Evolutionary conservation across 2,329 filamentous ascomycete species (phyloP).

Genomic region (Trichoderma harzianum): DNA sequence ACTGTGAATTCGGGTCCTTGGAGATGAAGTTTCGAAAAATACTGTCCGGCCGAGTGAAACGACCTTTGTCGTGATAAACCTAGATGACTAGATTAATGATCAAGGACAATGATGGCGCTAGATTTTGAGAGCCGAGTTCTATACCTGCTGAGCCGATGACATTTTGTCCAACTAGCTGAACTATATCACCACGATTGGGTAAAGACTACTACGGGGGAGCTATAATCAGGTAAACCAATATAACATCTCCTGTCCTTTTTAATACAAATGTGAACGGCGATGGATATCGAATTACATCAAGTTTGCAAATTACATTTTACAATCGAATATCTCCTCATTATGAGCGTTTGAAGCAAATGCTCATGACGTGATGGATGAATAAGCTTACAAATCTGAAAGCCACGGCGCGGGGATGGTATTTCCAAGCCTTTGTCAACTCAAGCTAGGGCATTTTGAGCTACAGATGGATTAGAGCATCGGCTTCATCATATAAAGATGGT

Average conservation of each 20-base stretch:
- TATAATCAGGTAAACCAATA: too few species aligned
- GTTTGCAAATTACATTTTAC: accelerated
- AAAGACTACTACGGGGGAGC: too few species aligned
- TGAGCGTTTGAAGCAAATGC: neutral
- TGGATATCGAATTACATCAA: neutral
- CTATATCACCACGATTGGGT: neutral
- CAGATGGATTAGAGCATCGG: neutral
- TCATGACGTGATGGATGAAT: slow-evolving; percentile 2
- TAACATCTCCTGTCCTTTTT: neutral
- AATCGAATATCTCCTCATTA: neutral
- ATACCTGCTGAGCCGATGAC: neutral
- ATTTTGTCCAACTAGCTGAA: neutral
- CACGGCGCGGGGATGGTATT: neutral
- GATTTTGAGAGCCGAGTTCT: neutral
- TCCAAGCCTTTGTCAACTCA: slow-evolving; percentile 12
- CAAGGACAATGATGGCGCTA: neutral
- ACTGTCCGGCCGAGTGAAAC: slow-evolving; percentile 51
- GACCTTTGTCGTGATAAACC: slow-evolving; percentile 40
- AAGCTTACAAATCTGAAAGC: slow-evolving; percentile 8
- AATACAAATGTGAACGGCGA: accelerated
- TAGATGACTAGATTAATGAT: neutral
- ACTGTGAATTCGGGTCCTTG: slow-evolving; percentile 46
- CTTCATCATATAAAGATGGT: neutral
- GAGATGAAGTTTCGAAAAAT: slow-evolving; percentile 56
- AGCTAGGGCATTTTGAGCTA: neutral